Base-by-base conservation (phyloP, 371 early-diverging fungal species). In the Mortierella sp. region DNA sequence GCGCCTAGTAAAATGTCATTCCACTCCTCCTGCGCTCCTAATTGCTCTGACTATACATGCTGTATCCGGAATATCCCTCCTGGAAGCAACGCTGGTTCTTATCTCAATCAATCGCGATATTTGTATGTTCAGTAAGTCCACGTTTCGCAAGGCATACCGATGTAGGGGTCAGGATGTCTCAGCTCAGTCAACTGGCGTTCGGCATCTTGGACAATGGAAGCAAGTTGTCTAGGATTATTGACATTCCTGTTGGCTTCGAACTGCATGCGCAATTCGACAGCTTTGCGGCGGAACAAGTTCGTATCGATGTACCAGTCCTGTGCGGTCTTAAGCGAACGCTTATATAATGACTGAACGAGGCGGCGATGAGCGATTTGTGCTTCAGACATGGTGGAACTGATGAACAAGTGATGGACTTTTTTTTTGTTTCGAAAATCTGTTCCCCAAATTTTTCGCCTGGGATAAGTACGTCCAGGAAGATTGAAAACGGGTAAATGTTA, bases 261-360 rank as follows among this genome's bases (percentile, higher is more conserved):
- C 72, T 87, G 86, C 45, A 87, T 88, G 61, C 96, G 88, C 75
- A 96, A 92, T 58, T 91, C 86, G 66, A 95, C 82, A 59, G 92
- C 90, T 86, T 93, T 90, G 83, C 92, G 91, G 67, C 95, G 90
- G 89, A 87, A 92, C 74, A 92, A 85, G 76, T 86, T 87, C 64
- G 93, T 91, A 78, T 90, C 90, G 86, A 93, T 91, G 84, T 91
- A 91, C 96, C 96, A 96, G 87, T 95, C 94, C 58, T 88, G 85
- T 3, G 93, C 87, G 11, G 92, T 86, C 74, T 92, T 92, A 66
- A 96, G 91, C 9, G 94, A 90, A 28, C 92, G 90, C 83, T 90
- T 90, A 88, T 94, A 95, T 48, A 96, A 86, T 22, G 92, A 89
- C 74, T 89, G 90, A 47, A 96, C 90, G 63, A 91, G 87, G 57